These are phyloP conservation scores for Fusarium lyarnte DNA, from an alignment of 2,329 filamentous ascomycete species.

Conservation along the genomic window DNA sequence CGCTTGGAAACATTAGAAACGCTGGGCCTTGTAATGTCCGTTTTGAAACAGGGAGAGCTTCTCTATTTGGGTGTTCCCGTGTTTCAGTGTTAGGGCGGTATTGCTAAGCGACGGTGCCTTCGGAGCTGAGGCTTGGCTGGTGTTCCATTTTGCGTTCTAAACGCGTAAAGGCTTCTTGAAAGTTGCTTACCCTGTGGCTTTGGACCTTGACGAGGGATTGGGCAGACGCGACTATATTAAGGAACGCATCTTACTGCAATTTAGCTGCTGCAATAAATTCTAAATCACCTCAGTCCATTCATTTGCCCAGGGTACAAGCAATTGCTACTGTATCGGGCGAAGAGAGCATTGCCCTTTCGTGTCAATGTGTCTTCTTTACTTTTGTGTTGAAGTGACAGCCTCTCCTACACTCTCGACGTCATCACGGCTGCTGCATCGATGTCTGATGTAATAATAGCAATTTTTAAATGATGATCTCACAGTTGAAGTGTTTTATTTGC, in stretches of 20 bases:
- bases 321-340: accelerated
- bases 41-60: slow-evolving; percentile 19
- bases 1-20: slow-evolving; percentile 5
- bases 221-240: too few relatives aligned
- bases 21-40: neutral
- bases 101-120: neutral
- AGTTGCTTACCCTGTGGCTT: neutral
- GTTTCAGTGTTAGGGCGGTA: slow-evolving; percentile 1
- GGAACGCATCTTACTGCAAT: too few relatives aligned
- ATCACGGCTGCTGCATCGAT: accelerated
- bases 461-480: accelerated
- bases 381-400: too few relatives aligned
- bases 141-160: too few relatives aligned
- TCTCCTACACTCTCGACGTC: accelerated
- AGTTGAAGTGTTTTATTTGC: accelerated
- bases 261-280: too few relatives aligned
- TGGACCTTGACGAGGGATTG: accelerated
- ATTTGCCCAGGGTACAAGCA: neutral
- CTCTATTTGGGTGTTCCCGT: slow-evolving; percentile 14
- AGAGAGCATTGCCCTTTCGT: too few relatives aligned
- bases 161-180: neutral
- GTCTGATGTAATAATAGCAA: accelerated
- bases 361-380: neutral
- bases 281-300: too few relatives aligned
- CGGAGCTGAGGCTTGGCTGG: neutral